Conservation (phyloP, 2,329 filamentous ascomycete genomes). For the Cordyceps cicadae region DNA sequence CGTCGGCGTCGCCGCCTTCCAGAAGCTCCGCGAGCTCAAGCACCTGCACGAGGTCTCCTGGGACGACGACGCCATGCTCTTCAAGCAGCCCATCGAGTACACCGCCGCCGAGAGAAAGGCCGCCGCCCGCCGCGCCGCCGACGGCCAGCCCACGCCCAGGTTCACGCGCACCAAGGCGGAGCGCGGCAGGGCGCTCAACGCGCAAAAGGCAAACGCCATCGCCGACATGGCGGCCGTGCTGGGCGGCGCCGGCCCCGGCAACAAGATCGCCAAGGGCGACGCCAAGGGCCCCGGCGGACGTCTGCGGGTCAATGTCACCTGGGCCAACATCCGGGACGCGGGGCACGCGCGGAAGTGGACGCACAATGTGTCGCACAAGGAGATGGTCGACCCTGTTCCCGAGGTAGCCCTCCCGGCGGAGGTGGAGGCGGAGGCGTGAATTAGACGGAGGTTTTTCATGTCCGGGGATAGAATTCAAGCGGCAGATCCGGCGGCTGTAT, state of each 20-base stretch:
- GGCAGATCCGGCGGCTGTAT: not conserved
- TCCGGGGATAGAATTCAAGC: not conserved
- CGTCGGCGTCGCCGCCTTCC: constrained; percentile 51
- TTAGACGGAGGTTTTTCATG: not conserved
- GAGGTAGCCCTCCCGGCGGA: constrained; percentile 10
- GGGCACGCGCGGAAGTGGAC: constrained; percentile 42
- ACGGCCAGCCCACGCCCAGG: constrained; percentile 24
- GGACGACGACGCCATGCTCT: constrained; percentile 40
- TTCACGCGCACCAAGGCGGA: constrained; percentile 31
- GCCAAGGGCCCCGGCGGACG: constrained; percentile 21
- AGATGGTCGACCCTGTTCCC: constrained; percentile 21
- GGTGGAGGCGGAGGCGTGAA: not conserved
- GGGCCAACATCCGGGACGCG: constrained; percentile 41
- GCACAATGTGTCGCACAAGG: constrained; percentile 42
- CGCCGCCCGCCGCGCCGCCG: constrained; percentile 19
- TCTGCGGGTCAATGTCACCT: constrained; percentile 39
- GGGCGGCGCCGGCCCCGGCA: constrained; percentile 42
- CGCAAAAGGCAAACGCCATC: constrained; percentile 53
- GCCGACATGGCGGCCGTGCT: constrained; percentile 57
- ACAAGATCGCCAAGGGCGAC: constrained; percentile 29
- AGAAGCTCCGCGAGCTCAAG: constrained; percentile 57
- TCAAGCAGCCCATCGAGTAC: constrained; percentile 28
- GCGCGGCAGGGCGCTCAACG: constrained; percentile 45
- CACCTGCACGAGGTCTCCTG: constrained; percentile 55
- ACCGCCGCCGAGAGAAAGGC: constrained; percentile 27